Evolutionary conservation across 2,329 filamentous ascomycete genomes (phyloP).

Genomic region (Alternaria arborescens): DNA sequence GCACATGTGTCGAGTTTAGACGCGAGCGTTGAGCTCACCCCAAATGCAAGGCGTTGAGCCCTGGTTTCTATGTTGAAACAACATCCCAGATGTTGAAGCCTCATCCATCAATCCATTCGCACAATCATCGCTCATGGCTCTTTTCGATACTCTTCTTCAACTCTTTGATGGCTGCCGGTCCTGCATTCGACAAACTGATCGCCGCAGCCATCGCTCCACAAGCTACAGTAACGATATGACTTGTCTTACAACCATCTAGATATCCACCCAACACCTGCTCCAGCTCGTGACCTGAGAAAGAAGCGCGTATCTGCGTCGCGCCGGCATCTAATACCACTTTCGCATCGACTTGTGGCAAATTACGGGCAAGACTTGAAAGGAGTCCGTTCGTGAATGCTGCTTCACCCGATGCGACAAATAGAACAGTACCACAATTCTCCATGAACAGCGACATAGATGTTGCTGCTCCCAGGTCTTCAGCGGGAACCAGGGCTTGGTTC

Average conservation of each 20-base stretch:
- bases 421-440: conserved; percentile 54
- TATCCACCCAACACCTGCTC: conserved; percentile 32
- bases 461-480: conserved; percentile 51
- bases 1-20: background rate
- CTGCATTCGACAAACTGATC: conserved; percentile 30
- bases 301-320: conserved; percentile 53
- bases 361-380: conserved; percentile 40
- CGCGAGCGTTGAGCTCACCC: background rate
- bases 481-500: conserved; percentile 49
- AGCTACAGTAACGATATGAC: conserved; percentile 30
- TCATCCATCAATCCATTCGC: background rate
- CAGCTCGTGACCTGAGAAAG: conserved; percentile 41
- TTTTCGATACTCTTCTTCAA: conserved; percentile 27
- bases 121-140: conserved; percentile 18
- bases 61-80: background rate
- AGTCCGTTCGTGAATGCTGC: conserved; percentile 55
- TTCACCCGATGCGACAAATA: conserved; percentile 56
- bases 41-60: background rate
- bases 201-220: conserved; percentile 32
- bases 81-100: conserved; percentile 6
- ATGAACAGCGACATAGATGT: conserved; percentile 55
- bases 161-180: conserved; percentile 25
- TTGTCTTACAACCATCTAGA: conserved; percentile 38
- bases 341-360: conserved; percentile 49
- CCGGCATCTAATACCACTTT: conserved; percentile 52